A percentile compares a stretch with the other conserved stretches of the same genome.
Conservation (phyloP, 306 rosid species). For the Abrus precatorius region DNA sequence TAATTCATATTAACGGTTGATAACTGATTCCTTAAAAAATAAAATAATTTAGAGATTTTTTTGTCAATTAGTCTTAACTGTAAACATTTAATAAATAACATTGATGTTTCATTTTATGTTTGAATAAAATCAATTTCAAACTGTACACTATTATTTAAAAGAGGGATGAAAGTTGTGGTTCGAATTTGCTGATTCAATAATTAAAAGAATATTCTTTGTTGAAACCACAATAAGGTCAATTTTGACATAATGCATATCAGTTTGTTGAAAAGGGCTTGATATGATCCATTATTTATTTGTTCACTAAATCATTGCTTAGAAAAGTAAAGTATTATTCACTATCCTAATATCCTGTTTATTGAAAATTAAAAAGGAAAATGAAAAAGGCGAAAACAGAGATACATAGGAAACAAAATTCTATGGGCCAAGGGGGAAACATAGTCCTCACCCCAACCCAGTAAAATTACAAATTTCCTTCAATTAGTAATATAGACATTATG, state of each 20-base stretch:
- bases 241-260: not conserved
- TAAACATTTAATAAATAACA: no score
- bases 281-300: not conserved
- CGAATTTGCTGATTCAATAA: not conserved
- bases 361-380: not conserved
- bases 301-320: no score
- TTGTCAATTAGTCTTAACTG: not conserved
- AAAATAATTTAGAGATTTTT: no score
- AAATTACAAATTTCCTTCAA: not conserved
- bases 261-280: not conserved
- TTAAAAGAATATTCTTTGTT: not conserved
- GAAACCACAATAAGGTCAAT: not conserved
- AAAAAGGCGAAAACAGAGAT: not conserved
- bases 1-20: no score
- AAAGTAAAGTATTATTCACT: no score
- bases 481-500: not conserved
- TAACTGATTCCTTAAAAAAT: no score
- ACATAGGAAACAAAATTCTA: not conserved
- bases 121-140: not conserved
- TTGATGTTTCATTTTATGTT: not conserved
- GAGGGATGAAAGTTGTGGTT: not conserved
- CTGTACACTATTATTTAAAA: not conserved
- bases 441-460: constrained; percentile 1
- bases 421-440: not conserved
- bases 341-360: no score